Evolutionary conservation across 768 basidiomycete genomes (phyloP), one percentile per base, ranked within the genome.

Genomic region (Lentinula sp.): DNA sequence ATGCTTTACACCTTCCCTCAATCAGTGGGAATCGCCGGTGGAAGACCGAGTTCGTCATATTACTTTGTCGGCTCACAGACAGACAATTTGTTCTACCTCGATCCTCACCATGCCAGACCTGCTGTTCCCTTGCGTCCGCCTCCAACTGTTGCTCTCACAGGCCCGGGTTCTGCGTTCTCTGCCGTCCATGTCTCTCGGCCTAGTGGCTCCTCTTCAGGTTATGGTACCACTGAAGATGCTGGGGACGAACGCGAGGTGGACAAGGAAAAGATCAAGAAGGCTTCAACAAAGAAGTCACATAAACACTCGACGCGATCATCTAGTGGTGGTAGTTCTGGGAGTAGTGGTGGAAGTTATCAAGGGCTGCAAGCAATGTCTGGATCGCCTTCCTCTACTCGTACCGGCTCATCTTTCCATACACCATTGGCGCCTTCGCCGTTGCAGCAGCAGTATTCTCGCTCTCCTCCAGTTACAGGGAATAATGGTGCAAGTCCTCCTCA

Each of bases 1-100:
- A 78, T 83, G 28, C 72, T 98, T 36, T 98, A 95, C 70, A 91
- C 90, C 0, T 93, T 95, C 73, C 95, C 95, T 0, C 96, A 98
- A 74, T 93, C 90, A 2, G 90, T 97, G 41, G 97, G 96, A 43
- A 98, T 99, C 58, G 95, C 96, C 0, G 96, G 97, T 42, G 96
- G 96, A 2, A 83, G 97, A 20, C 97, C 96, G 0, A 91, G 91
- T n/a, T 95, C 93, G 0, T 97, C 95, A 0, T 98, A 97, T 72
- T 99, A 98, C 73, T 99, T 99, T 69, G 91, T 99, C 52, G 96
- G 93, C 15, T 82, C 88, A 0, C 96, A 99, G 70, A 89, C 87
- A 3, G 90, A 95, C 64, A 90, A 86, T 53, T 80, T 98, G 6
- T 88, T 93, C 69, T 90, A 93, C 68, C 83, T 91, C 39, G 87